Evolutionary conservation across 192 early-diverging fungal species (phyloP).

Genomic region (Backusella macrospora): DNA sequence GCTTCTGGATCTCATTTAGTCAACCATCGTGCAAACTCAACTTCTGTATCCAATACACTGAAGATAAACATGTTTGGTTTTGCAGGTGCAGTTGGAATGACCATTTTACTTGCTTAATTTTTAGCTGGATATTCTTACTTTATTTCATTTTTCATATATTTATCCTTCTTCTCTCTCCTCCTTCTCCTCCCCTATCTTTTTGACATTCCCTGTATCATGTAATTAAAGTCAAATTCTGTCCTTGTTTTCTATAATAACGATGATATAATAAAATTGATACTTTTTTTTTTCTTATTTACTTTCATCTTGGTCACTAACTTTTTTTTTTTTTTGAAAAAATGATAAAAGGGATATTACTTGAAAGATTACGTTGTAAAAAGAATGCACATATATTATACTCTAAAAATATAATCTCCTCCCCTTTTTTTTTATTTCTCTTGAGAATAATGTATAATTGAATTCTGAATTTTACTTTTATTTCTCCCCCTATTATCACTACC

Average conservation of each 20-base stretch:
- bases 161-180: background rate
- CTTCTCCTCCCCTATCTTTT: background rate
- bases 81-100: background rate
- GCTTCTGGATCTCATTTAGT: background rate
- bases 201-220: background rate
- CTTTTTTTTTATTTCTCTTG: too few species aligned
- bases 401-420: too few species aligned
- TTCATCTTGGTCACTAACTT: too few species aligned
- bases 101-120: slow-evolving; percentile 5
- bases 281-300: too few species aligned
- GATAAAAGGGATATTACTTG: too few species aligned
- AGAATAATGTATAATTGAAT: too few species aligned
- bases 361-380: too few species aligned
- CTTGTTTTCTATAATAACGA: slow-evolving; percentile 12
- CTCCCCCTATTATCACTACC: too few species aligned
- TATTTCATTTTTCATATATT: background rate
- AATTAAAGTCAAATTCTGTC: background rate
- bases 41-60: background rate
- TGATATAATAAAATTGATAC: background rate
- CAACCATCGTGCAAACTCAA: background rate
- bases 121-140: background rate
- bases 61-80: background rate
- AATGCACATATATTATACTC: too few species aligned
- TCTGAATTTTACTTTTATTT: too few species aligned
- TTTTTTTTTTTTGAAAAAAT: too few species aligned